Evolutionary conservation across 306 rosid genomes (phyloP).

Genomic region (Vigna unguiculata): DNA sequence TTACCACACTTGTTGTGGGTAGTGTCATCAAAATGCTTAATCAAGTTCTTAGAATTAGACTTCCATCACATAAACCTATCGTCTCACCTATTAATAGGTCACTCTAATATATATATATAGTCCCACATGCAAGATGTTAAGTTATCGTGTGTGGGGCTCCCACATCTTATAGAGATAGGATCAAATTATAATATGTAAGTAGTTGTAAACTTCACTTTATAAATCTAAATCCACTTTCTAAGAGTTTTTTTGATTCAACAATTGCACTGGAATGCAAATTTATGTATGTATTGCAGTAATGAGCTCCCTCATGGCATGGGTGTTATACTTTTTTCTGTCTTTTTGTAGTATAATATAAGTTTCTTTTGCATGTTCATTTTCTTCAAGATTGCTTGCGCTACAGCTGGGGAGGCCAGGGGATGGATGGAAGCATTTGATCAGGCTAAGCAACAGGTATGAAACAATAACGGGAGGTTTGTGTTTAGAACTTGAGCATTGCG

Average conservation of each 20-base stretch:
- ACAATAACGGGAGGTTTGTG: constrained; percentile 35
- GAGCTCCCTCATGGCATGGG: not conserved
- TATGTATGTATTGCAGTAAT: constrained; percentile 32
- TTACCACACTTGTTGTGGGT: constrained; percentile 26
- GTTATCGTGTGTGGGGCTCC: too few species aligned
- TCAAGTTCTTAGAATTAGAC: constrained; percentile 22
- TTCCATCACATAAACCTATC: not conserved
- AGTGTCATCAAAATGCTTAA: constrained; percentile 25
- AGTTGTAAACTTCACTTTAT: too few species aligned
- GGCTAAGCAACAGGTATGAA: constrained; percentile 91
- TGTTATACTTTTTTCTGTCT: constrained; percentile 14
- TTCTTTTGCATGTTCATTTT: constrained; percentile 36
- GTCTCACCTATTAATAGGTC: too few species aligned
- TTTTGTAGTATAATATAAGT: constrained; percentile 37
- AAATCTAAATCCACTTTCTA: too few species aligned
- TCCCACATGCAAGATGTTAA: too few species aligned
- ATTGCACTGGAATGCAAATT: constrained; percentile 18
- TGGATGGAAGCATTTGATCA: constrained; percentile 99
- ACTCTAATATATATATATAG: too few species aligned
- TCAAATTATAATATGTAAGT: not conserved
- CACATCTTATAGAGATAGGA: too few species aligned
- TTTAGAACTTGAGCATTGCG: constrained; percentile 23
- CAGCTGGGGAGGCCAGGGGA: constrained; percentile 79
- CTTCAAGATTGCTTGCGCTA: constrained; percentile 85
- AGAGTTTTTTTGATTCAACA: constrained; percentile 32